phyloP scores from a whole-genome alignment of 495 filamentous ascomycete genomes.

The Filosporella fistucella region DNA sequence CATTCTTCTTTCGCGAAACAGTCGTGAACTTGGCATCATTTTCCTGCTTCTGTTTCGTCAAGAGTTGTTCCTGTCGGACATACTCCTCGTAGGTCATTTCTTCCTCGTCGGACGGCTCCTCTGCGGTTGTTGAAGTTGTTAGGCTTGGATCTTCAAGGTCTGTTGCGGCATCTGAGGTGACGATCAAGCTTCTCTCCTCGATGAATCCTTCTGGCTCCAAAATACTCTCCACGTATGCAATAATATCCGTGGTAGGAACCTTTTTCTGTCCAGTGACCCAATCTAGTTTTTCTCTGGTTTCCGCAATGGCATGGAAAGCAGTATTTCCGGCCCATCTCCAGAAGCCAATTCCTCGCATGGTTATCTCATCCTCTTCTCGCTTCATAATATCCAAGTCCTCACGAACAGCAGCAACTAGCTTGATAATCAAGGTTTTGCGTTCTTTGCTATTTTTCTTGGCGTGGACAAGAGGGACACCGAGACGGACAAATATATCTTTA shows the following conservation, averaged over 20 bases:
- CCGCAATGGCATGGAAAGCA: slow-evolving; percentile 12
- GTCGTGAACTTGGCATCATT: neutral
- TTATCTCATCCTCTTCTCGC: slow-evolving; percentile 16
- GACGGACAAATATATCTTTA: slow-evolving; percentile 21
- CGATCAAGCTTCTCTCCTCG: neutral
- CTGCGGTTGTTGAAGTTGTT: neutral
- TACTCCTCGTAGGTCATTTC: neutral
- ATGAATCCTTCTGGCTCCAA: neutral
- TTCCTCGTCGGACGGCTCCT: neutral
- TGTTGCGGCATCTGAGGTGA: neutral
- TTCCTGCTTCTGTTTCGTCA: neutral
- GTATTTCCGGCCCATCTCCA: slow-evolving; percentile 22
- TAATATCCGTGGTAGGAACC: neutral
- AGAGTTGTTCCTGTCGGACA: neutral
- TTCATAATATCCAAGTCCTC: slow-evolving; percentile 19
- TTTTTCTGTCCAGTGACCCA: slow-evolving; percentile 24
- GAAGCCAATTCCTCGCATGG: slow-evolving; percentile 19
- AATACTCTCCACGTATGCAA: neutral
- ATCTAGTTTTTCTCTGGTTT: slow-evolving; percentile 13
- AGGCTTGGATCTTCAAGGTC: neutral
- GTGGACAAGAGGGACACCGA: slow-evolving; percentile 16
- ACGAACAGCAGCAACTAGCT: slow-evolving; percentile 17
- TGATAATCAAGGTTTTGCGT: slow-evolving; percentile 18
- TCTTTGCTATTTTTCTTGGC: slow-evolving; percentile 6
- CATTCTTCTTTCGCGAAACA: too few relatives aligned